Conservation (phyloP, 345 rosid species). For the Citrus unshiu region DNA sequence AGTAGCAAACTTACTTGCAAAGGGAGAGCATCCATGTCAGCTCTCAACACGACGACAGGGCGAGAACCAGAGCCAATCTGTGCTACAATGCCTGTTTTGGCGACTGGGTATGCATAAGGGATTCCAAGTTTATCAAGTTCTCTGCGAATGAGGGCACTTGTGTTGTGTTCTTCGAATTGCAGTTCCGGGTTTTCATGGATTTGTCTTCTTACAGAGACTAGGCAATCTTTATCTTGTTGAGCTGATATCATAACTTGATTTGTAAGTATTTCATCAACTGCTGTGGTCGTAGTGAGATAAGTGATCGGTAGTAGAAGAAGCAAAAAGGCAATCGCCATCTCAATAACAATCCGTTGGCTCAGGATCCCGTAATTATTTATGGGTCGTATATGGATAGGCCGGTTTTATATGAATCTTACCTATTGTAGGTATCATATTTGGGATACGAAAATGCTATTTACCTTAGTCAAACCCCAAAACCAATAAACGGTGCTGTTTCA, state of each 20-base stretch:
- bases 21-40: slow-evolving; percentile 90
- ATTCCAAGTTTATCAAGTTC: slow-evolving; percentile 59
- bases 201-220: slow-evolving; percentile 55
- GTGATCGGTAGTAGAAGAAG: background rate
- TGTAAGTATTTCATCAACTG: background rate
- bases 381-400: no score
- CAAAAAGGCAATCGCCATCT: background rate
- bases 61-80: slow-evolving; percentile 60
- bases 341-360: background rate
- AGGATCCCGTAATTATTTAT: no score
- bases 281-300: background rate
- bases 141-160: slow-evolving; percentile 65
- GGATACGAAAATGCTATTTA: no score
- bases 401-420: no score
- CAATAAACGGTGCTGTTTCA: no score
- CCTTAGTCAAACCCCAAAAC: no score
- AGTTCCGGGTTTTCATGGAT: slow-evolving; percentile 89
- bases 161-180: slow-evolving; percentile 58
- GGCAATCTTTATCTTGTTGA: slow-evolving; percentile 47
- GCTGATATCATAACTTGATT: slow-evolving; percentile 38
- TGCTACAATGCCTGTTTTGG: slow-evolving; percentile 73
- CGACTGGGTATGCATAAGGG: slow-evolving; percentile 58
- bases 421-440: no score
- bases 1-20: slow-evolving; percentile 33
- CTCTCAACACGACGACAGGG: slow-evolving; percentile 80